A percentile compares a stretch with the other conserved stretches of the same genome.
phyloP scores from a whole-genome alignment of 108 stramenopile genomes.

The Hondaea fermentalgiana region DNA sequence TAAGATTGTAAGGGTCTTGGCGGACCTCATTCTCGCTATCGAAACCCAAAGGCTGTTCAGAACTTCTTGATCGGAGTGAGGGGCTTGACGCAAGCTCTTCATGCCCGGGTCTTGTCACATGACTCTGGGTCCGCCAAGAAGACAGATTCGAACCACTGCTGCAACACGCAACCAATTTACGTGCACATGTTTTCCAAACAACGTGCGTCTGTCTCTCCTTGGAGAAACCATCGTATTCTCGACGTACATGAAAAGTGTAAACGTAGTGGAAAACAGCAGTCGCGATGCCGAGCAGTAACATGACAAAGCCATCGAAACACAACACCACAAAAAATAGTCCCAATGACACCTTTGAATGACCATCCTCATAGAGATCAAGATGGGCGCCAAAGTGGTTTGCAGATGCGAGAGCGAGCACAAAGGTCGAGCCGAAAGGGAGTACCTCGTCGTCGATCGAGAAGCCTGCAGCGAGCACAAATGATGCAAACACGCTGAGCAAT shows the following conservation, averaged over 20 bases:
- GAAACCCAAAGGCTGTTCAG: no score
- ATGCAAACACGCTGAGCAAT: neutral
- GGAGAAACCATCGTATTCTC: no score
- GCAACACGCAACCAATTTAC: no score
- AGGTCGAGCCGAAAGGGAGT: neutral
- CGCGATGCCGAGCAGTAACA: neutral
- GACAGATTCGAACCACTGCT: no score
- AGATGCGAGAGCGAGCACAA: neutral
- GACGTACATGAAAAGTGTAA: neutral
- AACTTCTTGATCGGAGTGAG: no score
- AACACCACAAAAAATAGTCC: neutral
- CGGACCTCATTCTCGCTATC: no score
- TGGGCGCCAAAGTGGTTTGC: neutral
- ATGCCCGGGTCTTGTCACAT: no score
- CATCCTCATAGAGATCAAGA: neutral
- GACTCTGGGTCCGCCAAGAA: no score
- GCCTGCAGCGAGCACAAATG: neutral
- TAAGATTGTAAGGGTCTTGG: no score
- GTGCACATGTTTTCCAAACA: no score
- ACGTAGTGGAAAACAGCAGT: neutral
- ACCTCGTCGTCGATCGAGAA: neutral
- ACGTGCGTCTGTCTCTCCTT: no score
- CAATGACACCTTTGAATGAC: neutral
- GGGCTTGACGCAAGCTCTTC: no score
- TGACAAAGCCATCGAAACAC: neutral